Conservation (phyloP, 1,139 yeast genomes). For the Taphrina deformans region DNA sequence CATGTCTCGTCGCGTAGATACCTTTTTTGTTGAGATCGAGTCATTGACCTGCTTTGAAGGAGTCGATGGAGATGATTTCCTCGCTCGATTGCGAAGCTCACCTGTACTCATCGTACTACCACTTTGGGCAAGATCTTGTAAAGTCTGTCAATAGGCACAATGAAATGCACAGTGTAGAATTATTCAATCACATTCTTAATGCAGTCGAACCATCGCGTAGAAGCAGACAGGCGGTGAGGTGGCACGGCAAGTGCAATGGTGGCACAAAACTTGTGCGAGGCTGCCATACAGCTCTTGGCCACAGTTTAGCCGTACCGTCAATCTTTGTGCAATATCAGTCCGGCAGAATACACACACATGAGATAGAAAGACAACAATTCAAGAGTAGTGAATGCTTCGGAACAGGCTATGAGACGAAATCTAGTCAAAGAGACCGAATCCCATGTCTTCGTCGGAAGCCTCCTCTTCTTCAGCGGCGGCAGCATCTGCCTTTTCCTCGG, state of each 20-base stretch:
- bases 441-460: conserved; percentile 84
- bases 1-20: neutral
- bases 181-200: no score
- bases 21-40: neutral
- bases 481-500: conserved; percentile 70
- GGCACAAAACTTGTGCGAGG: conserved; percentile 3
- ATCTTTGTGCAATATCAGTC: no score
- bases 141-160: no score
- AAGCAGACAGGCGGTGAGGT: no score
- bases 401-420: conserved; percentile 38
- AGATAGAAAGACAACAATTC: no score
- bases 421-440: conserved; percentile 98
- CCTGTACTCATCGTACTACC: conserved; percentile 7
- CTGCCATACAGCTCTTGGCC: neutral
- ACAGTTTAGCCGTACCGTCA: no score
- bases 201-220: no score
- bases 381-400: neutral
- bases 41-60: neutral
- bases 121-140: no score
- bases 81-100: conserved; percentile 10
- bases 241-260: conserved; percentile 2
- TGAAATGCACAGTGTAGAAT: no score
- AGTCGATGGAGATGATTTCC: neutral
- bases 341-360: no score
- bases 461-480: conserved; percentile 67